Conservation (phyloP, 164 flowering plant genomes). For the Euptelea pleiosperma region DNA sequence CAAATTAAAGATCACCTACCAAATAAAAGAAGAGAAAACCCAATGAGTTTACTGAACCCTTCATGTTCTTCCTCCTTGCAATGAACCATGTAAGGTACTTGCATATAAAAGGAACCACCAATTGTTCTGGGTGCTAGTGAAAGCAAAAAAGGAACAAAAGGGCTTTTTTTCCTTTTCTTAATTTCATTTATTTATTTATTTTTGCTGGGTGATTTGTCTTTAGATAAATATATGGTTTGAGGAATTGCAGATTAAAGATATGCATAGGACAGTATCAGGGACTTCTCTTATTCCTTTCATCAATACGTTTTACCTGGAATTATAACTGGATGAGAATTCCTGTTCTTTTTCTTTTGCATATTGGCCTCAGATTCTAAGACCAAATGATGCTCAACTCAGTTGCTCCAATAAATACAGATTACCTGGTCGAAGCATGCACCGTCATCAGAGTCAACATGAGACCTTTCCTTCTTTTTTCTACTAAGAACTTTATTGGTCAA, state of each 20-base stretch:
- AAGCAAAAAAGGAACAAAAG: background rate
- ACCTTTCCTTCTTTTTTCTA: background rate
- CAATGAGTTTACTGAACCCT: background rate
- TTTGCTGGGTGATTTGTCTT: background rate
- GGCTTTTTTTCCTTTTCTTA: too few relatives aligned
- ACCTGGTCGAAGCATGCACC: background rate
- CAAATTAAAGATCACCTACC: background rate
- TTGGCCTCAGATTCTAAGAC: background rate
- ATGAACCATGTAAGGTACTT: background rate
- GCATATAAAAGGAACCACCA: background rate
- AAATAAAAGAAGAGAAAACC: background rate
- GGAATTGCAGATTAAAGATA: too few relatives aligned
- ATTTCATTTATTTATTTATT: too few relatives aligned
- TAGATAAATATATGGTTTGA: background rate
- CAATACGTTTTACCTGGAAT: too few relatives aligned
- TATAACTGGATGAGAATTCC: too few relatives aligned
- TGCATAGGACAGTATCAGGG: too few relatives aligned
- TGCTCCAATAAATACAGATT: background rate
- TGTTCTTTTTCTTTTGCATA: background rate
- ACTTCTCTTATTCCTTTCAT: too few relatives aligned
- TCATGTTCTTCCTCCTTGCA: background rate
- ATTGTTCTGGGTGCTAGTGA: background rate
- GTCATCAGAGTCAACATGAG: background rate
- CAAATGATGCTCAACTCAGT: background rate
- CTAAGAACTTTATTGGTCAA: background rate